phyloP scores from a whole-genome alignment of 1,284 basidiomycete species.

The Lentinula novae-zelandiae region DNA sequence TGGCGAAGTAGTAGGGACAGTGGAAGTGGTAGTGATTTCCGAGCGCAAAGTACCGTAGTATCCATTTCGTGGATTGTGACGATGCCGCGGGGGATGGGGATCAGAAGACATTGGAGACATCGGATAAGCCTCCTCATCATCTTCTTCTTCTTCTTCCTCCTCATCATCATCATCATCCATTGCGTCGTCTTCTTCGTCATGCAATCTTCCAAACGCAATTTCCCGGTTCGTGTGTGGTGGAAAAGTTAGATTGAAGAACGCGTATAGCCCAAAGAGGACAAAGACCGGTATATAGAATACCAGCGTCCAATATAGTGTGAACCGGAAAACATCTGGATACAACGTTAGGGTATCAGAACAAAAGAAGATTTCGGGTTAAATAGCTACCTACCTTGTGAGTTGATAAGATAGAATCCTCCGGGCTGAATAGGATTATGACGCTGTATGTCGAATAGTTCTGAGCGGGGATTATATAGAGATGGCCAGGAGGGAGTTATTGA shows the following conservation, averaged over 20 bases:
- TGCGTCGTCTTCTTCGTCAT: background rate
- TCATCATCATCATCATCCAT: background rate
- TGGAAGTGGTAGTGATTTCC: background rate
- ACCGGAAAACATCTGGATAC: slow-evolving; percentile 70
- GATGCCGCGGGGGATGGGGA: background rate
- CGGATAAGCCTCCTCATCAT: background rate
- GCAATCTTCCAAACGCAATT: background rate
- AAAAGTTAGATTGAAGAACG: slow-evolving; percentile 65
- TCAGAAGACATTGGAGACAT: background rate
- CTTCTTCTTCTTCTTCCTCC: background rate
- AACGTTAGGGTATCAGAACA: background rate
- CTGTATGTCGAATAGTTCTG: slow-evolving; percentile 43
- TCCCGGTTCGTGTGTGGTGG: slow-evolving; percentile 30
- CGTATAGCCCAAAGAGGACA: slow-evolving; percentile 62
- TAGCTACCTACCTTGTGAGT: slow-evolving; percentile 32
- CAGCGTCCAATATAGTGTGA: slow-evolving; percentile 84
- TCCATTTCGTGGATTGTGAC: background rate
- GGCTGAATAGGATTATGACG: slow-evolving; percentile 37
- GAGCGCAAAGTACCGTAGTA: slow-evolving; percentile 15
- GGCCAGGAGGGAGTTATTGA: slow-evolving; percentile 42
- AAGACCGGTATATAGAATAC: slow-evolving; percentile 73
- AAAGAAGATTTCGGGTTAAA: background rate
- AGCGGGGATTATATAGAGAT: slow-evolving; percentile 48
- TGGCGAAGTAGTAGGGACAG: background rate
- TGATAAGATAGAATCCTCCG: slow-evolving; percentile 42